phyloP scores from a whole-genome alignment of 176 grass and related monocot species.

The Phoenix dactylifera region DNA sequence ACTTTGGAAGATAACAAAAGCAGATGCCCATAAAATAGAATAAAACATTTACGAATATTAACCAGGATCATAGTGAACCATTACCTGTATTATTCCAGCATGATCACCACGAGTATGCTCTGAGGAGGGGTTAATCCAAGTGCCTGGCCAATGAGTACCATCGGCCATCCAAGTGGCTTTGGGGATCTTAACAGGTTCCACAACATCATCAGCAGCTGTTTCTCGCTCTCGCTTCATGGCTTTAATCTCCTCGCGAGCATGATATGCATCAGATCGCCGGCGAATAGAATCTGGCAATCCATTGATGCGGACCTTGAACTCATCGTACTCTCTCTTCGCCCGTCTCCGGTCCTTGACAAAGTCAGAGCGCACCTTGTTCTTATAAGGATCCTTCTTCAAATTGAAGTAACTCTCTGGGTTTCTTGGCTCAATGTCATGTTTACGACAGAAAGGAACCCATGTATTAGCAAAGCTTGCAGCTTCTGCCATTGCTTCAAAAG shows the following conservation, averaged over 20 bases:
- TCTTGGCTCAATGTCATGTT: slow-evolving; percentile 73
- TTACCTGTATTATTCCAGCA: slow-evolving; percentile 72
- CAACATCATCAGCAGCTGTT: slow-evolving; percentile 20
- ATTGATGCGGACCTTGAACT: slow-evolving; percentile 74
- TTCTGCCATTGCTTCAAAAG: slow-evolving; percentile 80
- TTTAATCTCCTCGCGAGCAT: slow-evolving; percentile 42
- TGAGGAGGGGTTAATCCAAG: slow-evolving; percentile 51
- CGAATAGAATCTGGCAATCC: slow-evolving; percentile 48
- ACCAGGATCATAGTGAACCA: neutral
- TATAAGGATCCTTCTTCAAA: slow-evolving; percentile 76
- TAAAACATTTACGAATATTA: no score
- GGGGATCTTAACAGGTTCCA: slow-evolving; percentile 21
- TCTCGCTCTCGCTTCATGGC: slow-evolving; percentile 28
- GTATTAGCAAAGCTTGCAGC: slow-evolving; percentile 62
- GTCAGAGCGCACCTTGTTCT: slow-evolving; percentile 57
- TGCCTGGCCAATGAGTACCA: slow-evolving; percentile 64
- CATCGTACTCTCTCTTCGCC: slow-evolving; percentile 70
- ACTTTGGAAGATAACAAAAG: no score
- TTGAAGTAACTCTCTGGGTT: slow-evolving; percentile 78
- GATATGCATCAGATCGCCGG: slow-evolving; percentile 47
- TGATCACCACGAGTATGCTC: slow-evolving; percentile 89
- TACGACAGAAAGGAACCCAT: slow-evolving; percentile 91
- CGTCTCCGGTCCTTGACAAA: slow-evolving; percentile 86
- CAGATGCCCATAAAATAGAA: no score
- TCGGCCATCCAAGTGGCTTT: slow-evolving; percentile 67